Percentiles rank a stretch among this genome's conserved stretches.
These are phyloP conservation scores for Melampsora larici-populina DNA, from an alignment of 1,284 basidiomycete genomes.

Conservation along the genomic window DNA sequence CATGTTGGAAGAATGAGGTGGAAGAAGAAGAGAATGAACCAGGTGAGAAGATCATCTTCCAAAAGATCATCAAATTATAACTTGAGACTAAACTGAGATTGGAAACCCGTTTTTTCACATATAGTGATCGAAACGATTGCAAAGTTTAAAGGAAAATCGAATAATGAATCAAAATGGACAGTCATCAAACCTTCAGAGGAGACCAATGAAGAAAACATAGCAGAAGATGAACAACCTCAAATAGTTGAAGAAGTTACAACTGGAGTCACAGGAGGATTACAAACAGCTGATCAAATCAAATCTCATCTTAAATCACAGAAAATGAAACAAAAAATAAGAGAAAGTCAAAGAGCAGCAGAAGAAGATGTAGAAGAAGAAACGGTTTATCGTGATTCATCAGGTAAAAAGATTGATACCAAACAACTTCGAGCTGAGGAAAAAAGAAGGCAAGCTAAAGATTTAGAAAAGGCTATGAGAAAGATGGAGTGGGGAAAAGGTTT, in stretches of 20 bases:
- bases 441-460: slow-evolving; percentile 68
- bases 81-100: neutral
- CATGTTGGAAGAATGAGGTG: slow-evolving; percentile 43
- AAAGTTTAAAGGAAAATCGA: slow-evolving; percentile 38
- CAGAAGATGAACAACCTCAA: slow-evolving; percentile 55
- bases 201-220: slow-evolving; percentile 52
- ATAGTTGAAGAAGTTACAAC: slow-evolving; percentile 72
- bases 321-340: slow-evolving; percentile 47
- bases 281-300: slow-evolving; percentile 61
- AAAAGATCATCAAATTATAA: neutral
- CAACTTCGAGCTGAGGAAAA: slow-evolving; percentile 77
- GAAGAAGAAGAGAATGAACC: slow-evolving; percentile 34
- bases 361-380: slow-evolving; percentile 74
- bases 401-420: slow-evolving; percentile 82
- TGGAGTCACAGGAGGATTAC: slow-evolving; percentile 55
- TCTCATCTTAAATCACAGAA: slow-evolving; percentile 51
- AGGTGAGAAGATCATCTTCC: neutral
- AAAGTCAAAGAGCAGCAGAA: no score
- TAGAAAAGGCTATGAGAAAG: slow-evolving; percentile 79
- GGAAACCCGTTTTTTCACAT: neutral
- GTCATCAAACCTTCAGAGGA: slow-evolving; percentile 50
- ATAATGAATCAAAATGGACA: slow-evolving; percentile 34
- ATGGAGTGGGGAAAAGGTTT: slow-evolving; percentile 97
- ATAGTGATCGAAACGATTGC: slow-evolving; percentile 34
- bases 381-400: slow-evolving; percentile 85